phyloP scores from a whole-genome alignment of 2,329 filamentous ascomycete species.

The Neonectria magnoliae region DNA sequence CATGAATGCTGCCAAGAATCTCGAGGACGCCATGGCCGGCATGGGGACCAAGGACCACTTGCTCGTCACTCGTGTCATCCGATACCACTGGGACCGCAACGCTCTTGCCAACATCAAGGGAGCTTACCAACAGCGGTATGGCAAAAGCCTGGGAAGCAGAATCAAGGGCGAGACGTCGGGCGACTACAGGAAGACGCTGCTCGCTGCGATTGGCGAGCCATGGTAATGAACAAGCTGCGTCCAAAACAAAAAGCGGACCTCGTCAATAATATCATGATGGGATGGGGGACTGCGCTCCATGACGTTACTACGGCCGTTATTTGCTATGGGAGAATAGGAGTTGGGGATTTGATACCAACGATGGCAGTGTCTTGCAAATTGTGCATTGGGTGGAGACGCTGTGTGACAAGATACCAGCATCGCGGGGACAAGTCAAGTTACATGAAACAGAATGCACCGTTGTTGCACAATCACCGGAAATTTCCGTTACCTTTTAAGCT shows the following conservation, averaged over 20 bases:
- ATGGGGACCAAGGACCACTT: constrained; percentile 86
- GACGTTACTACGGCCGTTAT: constrained; percentile 22
- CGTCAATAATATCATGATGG: not conserved
- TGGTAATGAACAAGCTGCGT: constrained; percentile 22
- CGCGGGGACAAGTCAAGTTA: not conserved
- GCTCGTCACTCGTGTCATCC: constrained; percentile 80
- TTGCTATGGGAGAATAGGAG: constrained; percentile 25
- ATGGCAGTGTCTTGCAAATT: constrained; percentile 18
- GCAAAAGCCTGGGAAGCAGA: constrained; percentile 71
- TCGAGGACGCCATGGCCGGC: constrained; percentile 91
- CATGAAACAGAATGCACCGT: not conserved
- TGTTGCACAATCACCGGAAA: not conserved
- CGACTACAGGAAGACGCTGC: constrained; percentile 80
- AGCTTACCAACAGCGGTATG: constrained; percentile 79
- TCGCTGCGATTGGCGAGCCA: constrained; percentile 71
- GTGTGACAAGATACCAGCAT: constrained; percentile 29
- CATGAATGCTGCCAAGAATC: constrained; percentile 80
- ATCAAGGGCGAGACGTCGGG: constrained; percentile 87
- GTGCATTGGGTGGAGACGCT: constrained; percentile 3
- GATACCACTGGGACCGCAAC: constrained; percentile 83
- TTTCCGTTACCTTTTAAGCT: too few species aligned
- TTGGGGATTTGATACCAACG: constrained; percentile 29
- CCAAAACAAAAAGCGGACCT: not conserved
- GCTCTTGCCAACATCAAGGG: constrained; percentile 81
- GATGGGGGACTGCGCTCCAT: constrained; percentile 13